phyloP scores from a whole-genome alignment of 2,329 filamentous ascomycete species.

The Ascochyta pisi region DNA sequence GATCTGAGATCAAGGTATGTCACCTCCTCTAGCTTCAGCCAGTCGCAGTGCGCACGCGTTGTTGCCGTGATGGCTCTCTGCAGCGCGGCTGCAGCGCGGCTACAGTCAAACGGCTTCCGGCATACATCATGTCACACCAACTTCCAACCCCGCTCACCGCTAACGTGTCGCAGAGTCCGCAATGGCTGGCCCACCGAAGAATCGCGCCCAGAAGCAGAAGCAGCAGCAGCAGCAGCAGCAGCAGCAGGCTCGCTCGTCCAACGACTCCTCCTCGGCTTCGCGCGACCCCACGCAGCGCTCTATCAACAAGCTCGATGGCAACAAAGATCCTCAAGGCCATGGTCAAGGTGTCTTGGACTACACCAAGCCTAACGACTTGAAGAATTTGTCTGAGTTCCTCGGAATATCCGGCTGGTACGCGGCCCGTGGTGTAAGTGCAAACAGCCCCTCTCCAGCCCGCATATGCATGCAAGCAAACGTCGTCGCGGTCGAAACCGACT shows the following conservation, averaged over 20 bases:
- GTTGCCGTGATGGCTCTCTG: not conserved
- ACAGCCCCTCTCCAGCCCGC: slow-evolving; percentile 13
- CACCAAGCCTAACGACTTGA: slow-evolving; percentile 36
- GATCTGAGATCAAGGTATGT: slow-evolving; percentile 26
- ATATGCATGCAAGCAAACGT: slow-evolving; percentile 13
- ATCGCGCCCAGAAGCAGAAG: slow-evolving; percentile 40
- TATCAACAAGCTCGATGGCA: slow-evolving; percentile 43
- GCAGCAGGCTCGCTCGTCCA: slow-evolving; percentile 30
- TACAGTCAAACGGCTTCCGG: slow-evolving; percentile 2
- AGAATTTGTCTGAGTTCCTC: slow-evolving; percentile 47
- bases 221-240: slow-evolving; percentile 12
- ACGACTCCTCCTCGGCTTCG: slow-evolving; percentile 35
- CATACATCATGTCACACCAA: not conserved
- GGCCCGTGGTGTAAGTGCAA: slow-evolving; percentile 48
- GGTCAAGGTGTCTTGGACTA: slow-evolving; percentile 28
- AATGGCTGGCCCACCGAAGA: slow-evolving; percentile 51
- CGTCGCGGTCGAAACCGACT: not conserved
- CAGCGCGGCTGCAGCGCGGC: not conserved
- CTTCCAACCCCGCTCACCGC: slow-evolving; percentile 14
- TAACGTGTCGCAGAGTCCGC: slow-evolving; percentile 30
- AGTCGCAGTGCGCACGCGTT: not conserved
- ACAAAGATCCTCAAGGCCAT: slow-evolving; percentile 36
- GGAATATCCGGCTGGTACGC: slow-evolving; percentile 44
- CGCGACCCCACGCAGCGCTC: slow-evolving; percentile 36
- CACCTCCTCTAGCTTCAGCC: not conserved